These are phyloP conservation scores for Candida bentonensis DNA, from an alignment of 805 yeast species.

Conservation along the genomic window DNA sequence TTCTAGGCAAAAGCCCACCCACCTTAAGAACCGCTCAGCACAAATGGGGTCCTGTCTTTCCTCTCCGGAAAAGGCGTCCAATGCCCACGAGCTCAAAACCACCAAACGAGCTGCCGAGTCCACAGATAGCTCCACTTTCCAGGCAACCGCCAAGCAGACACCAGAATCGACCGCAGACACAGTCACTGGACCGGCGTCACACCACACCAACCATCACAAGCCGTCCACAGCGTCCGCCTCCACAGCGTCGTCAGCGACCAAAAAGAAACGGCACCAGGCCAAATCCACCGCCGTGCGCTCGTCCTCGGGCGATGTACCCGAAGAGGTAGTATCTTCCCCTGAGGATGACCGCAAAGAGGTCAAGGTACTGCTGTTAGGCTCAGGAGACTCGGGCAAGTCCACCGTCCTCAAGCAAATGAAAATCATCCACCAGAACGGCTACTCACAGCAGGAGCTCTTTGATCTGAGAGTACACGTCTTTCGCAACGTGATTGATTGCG, in stretches of 20 bases:
- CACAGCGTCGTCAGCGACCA: background rate
- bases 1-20: no score
- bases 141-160: no score
- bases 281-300: background rate
- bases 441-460: slow-evolving; percentile 50
- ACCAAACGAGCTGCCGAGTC: no score
- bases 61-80: background rate
- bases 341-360: slow-evolving; percentile 28
- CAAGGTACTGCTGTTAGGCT: slow-evolving; percentile 69
- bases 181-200: no score
- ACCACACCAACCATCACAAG: background rate
- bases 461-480: slow-evolving; percentile 71
- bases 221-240: background rate
- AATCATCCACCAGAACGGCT: slow-evolving; percentile 61
- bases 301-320: background rate
- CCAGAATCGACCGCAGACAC: no score
- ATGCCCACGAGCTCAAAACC: background rate
- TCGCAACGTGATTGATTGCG: slow-evolving; percentile 64
- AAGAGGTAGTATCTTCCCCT: background rate
- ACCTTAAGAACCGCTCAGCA: no score
- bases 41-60: background rate
- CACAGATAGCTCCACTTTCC: no score
- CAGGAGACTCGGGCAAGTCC: slow-evolving; percentile 92
- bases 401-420: slow-evolving; percentile 86
- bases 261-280: background rate